Conservation (phyloP, 345 rosid species). For the Bruguiera parviflora region DNA sequence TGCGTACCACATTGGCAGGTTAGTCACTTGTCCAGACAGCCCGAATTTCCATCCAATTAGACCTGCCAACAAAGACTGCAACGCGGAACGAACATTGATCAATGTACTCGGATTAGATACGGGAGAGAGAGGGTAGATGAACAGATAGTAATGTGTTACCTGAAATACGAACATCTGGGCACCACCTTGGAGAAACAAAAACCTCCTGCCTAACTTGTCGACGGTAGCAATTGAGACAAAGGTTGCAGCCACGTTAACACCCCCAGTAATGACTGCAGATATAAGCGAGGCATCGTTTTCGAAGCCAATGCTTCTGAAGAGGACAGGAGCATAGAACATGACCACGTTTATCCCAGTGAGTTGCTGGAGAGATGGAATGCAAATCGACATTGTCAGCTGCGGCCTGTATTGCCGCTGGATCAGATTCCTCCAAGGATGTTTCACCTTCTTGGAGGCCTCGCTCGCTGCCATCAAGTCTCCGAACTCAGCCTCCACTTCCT, state of each 20-base stretch:
- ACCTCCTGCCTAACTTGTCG: conserved; percentile 14
- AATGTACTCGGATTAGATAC: background rate
- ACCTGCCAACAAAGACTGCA: background rate
- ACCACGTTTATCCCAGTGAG: conserved; percentile 21
- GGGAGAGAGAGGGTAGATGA: background rate
- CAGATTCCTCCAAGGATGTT: conserved; percentile 6
- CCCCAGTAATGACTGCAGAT: conserved; percentile 6
- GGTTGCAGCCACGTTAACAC: conserved; percentile 7
- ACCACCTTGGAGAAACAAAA: conserved; percentile 11
- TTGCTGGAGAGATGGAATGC: conserved; percentile 14
- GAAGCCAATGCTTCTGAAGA: conserved; percentile 7
- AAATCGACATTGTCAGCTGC: conserved; percentile 12
- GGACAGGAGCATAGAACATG: conserved; percentile 20
- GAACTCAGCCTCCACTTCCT: conserved; percentile 8
- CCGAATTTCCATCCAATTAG: conserved; percentile 16
- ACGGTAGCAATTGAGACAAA: background rate
- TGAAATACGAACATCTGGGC: conserved; percentile 12
- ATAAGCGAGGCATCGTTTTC: conserved; percentile 7
- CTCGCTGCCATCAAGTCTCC: conserved; percentile 14
- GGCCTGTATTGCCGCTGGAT: conserved; percentile 11
- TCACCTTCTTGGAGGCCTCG: background rate
- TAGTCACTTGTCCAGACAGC: background rate
- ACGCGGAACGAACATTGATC: background rate
- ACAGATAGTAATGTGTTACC: background rate
- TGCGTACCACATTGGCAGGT: conserved; percentile 13